These are phyloP conservation scores for Gossypium davidsonii DNA, from an alignment of 441 rosid genomes.

Conservation along the genomic window DNA sequence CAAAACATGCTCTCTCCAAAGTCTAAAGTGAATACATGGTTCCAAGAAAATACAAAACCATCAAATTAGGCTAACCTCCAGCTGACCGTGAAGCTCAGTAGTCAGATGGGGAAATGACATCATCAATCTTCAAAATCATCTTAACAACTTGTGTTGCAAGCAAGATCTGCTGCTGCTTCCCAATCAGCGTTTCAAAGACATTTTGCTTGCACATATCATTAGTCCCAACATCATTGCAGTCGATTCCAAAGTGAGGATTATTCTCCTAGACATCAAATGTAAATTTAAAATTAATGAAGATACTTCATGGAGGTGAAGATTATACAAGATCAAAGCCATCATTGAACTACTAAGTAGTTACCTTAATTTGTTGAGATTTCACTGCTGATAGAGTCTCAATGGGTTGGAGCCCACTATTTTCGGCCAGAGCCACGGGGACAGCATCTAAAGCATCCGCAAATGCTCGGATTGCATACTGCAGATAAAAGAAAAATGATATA, in stretches of 20 bases:
- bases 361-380: constrained; percentile 89
- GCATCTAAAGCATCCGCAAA: constrained; percentile 92
- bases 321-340: background rate
- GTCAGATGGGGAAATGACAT: constrained; percentile 82
- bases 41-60: constrained; percentile 3
- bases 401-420: constrained; percentile 94
- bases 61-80: constrained; percentile 4
- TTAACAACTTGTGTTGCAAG: constrained; percentile 98
- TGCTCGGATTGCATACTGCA: constrained; percentile 94
- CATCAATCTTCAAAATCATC: constrained; percentile 97
- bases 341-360: constrained; percentile 15
- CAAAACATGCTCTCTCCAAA: constrained; percentile 6
- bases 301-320: background rate
- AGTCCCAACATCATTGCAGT: constrained; percentile 93
- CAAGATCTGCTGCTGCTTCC: constrained; percentile 92
- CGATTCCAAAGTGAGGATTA: constrained; percentile 74
- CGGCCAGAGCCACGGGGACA: constrained; percentile 95
- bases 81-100: constrained; percentile 34
- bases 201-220: constrained; percentile 89
- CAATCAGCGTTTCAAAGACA: constrained; percentile 88
- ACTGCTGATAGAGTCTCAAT: constrained; percentile 92
- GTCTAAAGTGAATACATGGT: background rate
- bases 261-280: constrained; percentile 51
- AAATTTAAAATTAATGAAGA: background rate
- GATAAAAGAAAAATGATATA: background rate